A percentile compares a stretch with the other conserved stretches of the same genome.
These are phyloP conservation scores for Diospyros lotus DNA, from an alignment of 148 eudicot genomes.

Conservation along the genomic window DNA sequence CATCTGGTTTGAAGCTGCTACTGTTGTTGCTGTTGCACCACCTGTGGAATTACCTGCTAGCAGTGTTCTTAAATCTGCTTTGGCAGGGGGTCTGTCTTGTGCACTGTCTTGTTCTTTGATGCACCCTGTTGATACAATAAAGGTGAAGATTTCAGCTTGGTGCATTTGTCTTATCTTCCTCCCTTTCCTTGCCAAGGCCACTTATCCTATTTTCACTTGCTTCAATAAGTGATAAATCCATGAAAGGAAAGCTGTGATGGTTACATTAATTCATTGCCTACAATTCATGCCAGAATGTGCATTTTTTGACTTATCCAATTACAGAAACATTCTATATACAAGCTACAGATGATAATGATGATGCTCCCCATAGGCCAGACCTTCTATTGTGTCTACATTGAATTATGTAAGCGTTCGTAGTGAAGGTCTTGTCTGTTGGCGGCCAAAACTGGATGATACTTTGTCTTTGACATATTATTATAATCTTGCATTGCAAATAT, in stretches of 20 bases:
- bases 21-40: conserved; percentile 94
- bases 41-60: conserved; percentile 82
- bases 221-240: too few relatives aligned
- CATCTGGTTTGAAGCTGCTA: conserved; percentile 97
- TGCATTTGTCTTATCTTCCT: not conserved
- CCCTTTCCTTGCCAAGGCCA: not conserved
- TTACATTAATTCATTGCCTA: not conserved
- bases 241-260: too few relatives aligned
- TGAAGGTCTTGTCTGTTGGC: not conserved
- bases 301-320: not conserved
- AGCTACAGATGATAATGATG: not conserved
- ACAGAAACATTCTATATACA: not conserved
- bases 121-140: conserved; percentile 90
- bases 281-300: not conserved
- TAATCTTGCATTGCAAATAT: not conserved
- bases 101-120: conserved; percentile 82
- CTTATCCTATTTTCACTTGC: too few relatives aligned
- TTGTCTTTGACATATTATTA: not conserved
- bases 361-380: not conserved
- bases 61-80: conserved; percentile 82
- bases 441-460: not conserved
- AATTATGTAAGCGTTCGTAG: not conserved
- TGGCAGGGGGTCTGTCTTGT: conserved; percentile 88
- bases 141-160: conserved; percentile 37
- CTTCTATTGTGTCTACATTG: not conserved